Conservation (phyloP, 345 rosid species). For the Sonneratia alba region DNA sequence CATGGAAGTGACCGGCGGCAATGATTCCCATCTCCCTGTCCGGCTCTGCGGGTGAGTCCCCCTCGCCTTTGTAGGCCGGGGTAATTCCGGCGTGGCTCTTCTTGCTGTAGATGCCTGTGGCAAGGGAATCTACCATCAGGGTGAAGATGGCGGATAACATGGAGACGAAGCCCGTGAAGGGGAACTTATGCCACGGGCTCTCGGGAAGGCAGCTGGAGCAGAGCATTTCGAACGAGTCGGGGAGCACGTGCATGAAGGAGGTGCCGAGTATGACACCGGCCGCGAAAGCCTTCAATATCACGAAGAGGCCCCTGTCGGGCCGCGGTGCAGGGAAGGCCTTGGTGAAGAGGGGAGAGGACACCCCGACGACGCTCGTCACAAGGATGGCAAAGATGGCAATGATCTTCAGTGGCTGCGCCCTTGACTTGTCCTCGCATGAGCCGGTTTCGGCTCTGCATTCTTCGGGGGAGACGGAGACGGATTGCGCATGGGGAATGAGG, state of each 20-base stretch:
- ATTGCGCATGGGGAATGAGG: slow-evolving; percentile 8
- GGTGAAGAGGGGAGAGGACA: slow-evolving; percentile 45
- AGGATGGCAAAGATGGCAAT: slow-evolving; percentile 43
- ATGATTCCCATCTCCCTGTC: slow-evolving; percentile 2
- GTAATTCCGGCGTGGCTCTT: not conserved
- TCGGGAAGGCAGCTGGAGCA: slow-evolving; percentile 47
- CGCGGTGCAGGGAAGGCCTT: slow-evolving; percentile 41
- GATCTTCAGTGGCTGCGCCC: slow-evolving; percentile 44
- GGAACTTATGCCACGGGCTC: slow-evolving; percentile 77
- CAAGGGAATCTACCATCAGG: slow-evolving; percentile 55
- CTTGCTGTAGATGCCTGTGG: slow-evolving; percentile 13
- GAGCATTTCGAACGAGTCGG: slow-evolving; percentile 73
- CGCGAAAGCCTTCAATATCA: slow-evolving; percentile 55
- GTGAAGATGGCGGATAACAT: slow-evolving; percentile 62
- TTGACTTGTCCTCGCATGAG: slow-evolving; percentile 38
- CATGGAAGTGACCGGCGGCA: not conserved
- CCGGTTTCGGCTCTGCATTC: slow-evolving; percentile 21
- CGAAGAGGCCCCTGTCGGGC: slow-evolving; percentile 47
- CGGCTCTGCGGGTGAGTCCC: not conserved
- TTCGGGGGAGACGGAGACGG: slow-evolving; percentile 12
- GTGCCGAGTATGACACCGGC: slow-evolving; percentile 75
- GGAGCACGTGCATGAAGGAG: slow-evolving; percentile 80
- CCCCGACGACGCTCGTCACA: slow-evolving; percentile 56
- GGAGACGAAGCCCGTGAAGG: slow-evolving; percentile 69
- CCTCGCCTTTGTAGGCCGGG: not conserved